A percentile compares a stretch with the other conserved stretches of the same genome.
Evolutionary conservation across 371 early-diverging fungal genomes (phyloP).

Genomic region (Mucor velutinosus): DNA sequence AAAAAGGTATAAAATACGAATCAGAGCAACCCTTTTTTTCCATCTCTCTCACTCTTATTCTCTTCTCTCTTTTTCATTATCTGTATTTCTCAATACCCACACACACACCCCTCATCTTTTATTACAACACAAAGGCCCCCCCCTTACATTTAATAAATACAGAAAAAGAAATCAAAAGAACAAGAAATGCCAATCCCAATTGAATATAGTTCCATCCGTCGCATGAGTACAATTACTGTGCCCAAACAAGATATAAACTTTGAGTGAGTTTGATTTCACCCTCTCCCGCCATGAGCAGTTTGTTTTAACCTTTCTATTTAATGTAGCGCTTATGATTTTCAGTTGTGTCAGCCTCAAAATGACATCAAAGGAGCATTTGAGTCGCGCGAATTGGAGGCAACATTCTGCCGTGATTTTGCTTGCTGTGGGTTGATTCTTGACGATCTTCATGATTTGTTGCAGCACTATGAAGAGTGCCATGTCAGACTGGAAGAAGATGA

Average conservation of each 20-base stretch:
- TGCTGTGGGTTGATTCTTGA: constrained; percentile 89
- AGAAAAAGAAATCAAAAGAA: not conserved
- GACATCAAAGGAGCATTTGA: constrained; percentile 48
- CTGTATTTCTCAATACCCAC: constrained; percentile 3
- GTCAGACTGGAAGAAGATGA: constrained; percentile 86
- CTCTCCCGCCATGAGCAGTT: no score
- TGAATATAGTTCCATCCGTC: constrained; percentile 38
- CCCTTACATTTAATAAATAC: constrained; percentile 1
- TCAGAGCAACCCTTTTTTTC: not conserved
- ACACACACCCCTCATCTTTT: not conserved
- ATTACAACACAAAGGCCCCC: not conserved
- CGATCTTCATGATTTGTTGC: constrained; percentile 90
- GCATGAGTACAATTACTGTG: constrained; percentile 46
- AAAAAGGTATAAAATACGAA: not conserved
- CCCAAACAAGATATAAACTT: constrained; percentile 43
- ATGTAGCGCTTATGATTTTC: constrained; percentile 47
- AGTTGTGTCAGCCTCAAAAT: constrained; percentile 42
- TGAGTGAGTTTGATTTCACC: constrained; percentile 15
- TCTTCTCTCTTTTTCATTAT: not conserved
- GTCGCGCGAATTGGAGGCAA: constrained; percentile 80
- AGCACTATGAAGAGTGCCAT: constrained; percentile 95
- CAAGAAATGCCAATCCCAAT: constrained; percentile 43
- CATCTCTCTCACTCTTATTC: not conserved
- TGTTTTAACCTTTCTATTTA: not conserved
- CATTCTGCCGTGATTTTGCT: constrained; percentile 90